A percentile compares a stretch with the other conserved stretches of the same genome.
These are phyloP conservation scores for Arthrobotrys megalospora DNA, from an alignment of 2,329 filamentous ascomycete genomes.

Conservation along the genomic window DNA sequence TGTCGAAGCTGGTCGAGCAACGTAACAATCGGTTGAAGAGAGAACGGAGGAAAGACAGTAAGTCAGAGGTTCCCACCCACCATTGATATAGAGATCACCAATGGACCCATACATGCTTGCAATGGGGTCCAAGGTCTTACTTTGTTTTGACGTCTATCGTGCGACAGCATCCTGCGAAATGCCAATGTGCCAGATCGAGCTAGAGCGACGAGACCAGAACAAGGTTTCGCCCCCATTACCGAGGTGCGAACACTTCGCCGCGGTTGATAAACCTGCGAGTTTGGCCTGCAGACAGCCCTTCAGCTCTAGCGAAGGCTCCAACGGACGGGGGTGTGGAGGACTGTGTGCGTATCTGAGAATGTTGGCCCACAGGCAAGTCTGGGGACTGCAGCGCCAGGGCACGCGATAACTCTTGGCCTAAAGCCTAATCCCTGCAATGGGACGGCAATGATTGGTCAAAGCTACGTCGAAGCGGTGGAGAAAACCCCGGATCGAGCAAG, in stretches of 20 bases:
- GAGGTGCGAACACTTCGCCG: slow-evolving; percentile 57
- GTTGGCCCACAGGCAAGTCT: slow-evolving; percentile 33
- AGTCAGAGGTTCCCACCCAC: slow-evolving; percentile 46
- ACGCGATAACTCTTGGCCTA: slow-evolving; percentile 47
- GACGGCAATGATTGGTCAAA: slow-evolving; percentile 27
- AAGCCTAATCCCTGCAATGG: slow-evolving; percentile 16
- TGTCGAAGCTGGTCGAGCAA: slow-evolving; percentile 38
- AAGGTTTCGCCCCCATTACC: slow-evolving; percentile 56
- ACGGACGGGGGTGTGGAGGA: slow-evolving; percentile 35
- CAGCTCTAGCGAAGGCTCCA: slow-evolving; percentile 43
- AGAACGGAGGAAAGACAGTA: slow-evolving; percentile 31
- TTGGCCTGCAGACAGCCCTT: slow-evolving; percentile 32
- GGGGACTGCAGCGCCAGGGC: slow-evolving; percentile 54
- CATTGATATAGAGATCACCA: slow-evolving; percentile 61
- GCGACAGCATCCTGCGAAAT: slow-evolving; percentile 30
- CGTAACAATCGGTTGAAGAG: slow-evolving; percentile 42
- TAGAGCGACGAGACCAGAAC: slow-evolving; percentile 26
- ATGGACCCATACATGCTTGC: slow-evolving; percentile 6
- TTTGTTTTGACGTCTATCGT: slow-evolving; percentile 46
- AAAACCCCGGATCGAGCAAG: slow-evolving; percentile 48
- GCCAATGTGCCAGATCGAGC: slow-evolving; percentile 23
- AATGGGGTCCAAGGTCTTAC: slow-evolving; percentile 19
- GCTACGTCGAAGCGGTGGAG: slow-evolving; percentile 14
- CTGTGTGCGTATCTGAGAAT: slow-evolving; percentile 43
- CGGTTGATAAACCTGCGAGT: slow-evolving; percentile 58